Evolutionary conservation across 768 basidiomycete genomes (phyloP), one percentile per base, ranked within the genome.

Genomic region (Rhodotorula diobovata): DNA sequence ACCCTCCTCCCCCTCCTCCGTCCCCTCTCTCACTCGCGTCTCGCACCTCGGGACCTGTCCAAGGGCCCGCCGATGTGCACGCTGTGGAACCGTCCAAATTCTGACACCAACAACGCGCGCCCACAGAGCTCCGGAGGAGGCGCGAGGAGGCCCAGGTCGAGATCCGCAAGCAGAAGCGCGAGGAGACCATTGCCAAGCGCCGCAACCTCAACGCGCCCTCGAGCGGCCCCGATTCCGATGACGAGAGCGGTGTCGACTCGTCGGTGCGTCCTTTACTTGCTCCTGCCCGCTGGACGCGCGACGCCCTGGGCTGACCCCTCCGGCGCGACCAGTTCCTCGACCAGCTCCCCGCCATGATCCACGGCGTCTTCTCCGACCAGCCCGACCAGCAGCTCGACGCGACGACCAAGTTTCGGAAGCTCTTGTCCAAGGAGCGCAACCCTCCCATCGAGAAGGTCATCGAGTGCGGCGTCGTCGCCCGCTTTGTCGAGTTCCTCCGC

Each of bases 121-220:
- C 35, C n/a, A 32, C 67, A 74, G 92, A 98, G 81, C 89, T 98
- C 77, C 88, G 95, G 77, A 89, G 93, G 82, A 89, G 95, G 81
- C 88, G 96, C 69, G 96, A 98, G 81, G 94, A 99, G 81, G 92
- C 95, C 80, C 94, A 98, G 79, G 96, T 99, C 67, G 96, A 98
- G 85, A 97, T 99, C 85, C 86, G 96, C 80, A 87, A 93, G 79
- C 92, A 95, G 84, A 98, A 98, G 84, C 86, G 96, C 77, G 96
- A 99, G 81, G 96, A 99, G 82, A 94, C 93, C 81, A 94, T 98
- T 72, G 91, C 94, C 70, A 99, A 99, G 85, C 86, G 96, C 81
- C 85, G 96, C 73, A 97, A 97, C 81, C 68, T 78, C 28, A 63
- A 56, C 54, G 69, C 95, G 80, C 85, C 93, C 67, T 88, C 92